Evolutionary conservation across 163 green algal genomes (phyloP).

Genomic region (Chloromonas sp.): DNA sequence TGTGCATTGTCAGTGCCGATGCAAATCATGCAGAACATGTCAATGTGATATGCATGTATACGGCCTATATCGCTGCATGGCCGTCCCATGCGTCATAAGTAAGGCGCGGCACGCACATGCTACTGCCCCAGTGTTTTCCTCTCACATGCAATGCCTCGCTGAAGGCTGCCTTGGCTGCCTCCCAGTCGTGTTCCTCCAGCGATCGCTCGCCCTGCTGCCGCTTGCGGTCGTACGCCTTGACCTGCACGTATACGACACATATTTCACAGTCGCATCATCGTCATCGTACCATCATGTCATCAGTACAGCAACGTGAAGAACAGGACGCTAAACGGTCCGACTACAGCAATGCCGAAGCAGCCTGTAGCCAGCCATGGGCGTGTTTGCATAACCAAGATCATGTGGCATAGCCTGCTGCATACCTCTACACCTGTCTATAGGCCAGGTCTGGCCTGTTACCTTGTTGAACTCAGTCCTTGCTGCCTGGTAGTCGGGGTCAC

Average conservation of each 20-base stretch:
- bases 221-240: constrained; percentile 54
- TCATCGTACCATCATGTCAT: neutral
- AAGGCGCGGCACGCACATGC: neutral
- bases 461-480: constrained; percentile 48
- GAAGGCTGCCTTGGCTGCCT: constrained; percentile 24
- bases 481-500: constrained; percentile 41
- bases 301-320: neutral
- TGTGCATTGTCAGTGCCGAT: neutral
- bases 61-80: neutral
- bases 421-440: too few relatives aligned
- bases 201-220: constrained; percentile 18
- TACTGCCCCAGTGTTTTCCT: neutral
- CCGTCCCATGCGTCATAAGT: neutral
- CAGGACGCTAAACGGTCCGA: neutral
- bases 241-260: constrained; percentile 4
- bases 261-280: too few relatives aligned
- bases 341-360: neutral
- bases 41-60: neutral
- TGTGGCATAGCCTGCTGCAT: neutral
- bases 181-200: constrained; percentile 25
- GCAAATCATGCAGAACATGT: neutral
- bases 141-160: constrained; percentile 18
- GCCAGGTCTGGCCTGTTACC: constrained; percentile 2
- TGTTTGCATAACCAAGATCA: neutral
- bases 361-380: neutral